A percentile compares a stretch with the other conserved stretches of the same genome.
These are phyloP conservation scores for Cystobasidium slooffiae DNA, from an alignment of 1,284 basidiomycete species.

Conservation along the genomic window DNA sequence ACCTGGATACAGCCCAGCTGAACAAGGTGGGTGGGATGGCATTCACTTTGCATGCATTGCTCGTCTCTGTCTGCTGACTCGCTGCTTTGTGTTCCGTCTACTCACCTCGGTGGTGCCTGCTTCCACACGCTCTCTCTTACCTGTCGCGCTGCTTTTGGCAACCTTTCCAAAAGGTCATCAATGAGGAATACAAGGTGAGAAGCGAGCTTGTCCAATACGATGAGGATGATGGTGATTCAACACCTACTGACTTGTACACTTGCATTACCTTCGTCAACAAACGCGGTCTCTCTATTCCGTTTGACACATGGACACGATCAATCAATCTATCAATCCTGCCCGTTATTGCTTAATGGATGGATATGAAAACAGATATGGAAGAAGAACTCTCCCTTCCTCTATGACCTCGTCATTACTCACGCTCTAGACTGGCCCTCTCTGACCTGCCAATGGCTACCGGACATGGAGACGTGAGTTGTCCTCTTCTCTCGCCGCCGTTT, in stretches of 20 bases:
- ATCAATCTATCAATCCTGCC: no score
- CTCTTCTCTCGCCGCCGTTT: neutral
- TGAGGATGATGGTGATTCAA: neutral
- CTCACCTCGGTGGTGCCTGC: neutral
- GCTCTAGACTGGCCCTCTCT: conserved; percentile 97
- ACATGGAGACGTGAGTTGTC: conserved; percentile 80
- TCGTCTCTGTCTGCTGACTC: neutral
- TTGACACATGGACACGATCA: no score
- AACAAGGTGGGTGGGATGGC: conserved; percentile 40
- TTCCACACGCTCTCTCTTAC: neutral
- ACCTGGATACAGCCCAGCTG: conserved; percentile 43
- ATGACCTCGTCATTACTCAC: conserved; percentile 96
- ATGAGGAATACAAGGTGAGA: conserved; percentile 63
- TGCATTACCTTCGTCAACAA: neutral
- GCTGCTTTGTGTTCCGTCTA: neutral
- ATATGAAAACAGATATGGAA: conserved; percentile 67
- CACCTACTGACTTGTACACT: neutral
- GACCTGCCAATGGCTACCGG: conserved; percentile 99
- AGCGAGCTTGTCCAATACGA: neutral
- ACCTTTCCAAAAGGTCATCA: conserved; percentile 49
- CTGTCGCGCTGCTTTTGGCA: neutral
- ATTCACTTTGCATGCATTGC: neutral
- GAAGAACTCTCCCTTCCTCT: conserved; percentile 83
- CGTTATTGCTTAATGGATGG: no score
- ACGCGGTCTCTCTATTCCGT: neutral